Evolutionary conservation across 2,329 filamentous ascomycete species (phyloP), one percentile per base, ranked within the genome.

Genomic region (Aspergillus aculeatinus): DNA sequence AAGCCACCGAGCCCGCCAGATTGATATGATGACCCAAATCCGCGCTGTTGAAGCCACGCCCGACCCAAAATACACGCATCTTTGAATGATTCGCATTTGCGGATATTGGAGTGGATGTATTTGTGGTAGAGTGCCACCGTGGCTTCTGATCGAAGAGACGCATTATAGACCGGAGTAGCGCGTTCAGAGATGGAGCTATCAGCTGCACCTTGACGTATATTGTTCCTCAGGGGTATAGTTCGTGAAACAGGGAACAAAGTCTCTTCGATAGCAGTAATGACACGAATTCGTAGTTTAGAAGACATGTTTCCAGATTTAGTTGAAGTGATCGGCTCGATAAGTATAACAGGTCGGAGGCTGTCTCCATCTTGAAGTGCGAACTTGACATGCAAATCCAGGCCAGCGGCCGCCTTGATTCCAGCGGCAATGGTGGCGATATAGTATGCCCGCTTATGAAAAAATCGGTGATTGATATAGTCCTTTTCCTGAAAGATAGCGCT

Each of bases 361-460:
- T 96, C 94, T 63, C 90, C 89, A 71, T 91, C 83, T 54, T 91
- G 79, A 64, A 83, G 81, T 60, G 86, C 85, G 74, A 89, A 96
- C 4, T 79, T 79, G 49, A 90, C 68, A 14, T 84, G 80, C 66
- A 89, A 82, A 0, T 79, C 77, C 16, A 83, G 74, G 4, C 78
- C 79, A 50, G 87, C 76, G 3, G 83, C 77, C 42, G 83, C 80
- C 64, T 87, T 86, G 55, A 98, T 79, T 4, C 85, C 87, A 31
- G 86, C 87, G 14, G 92, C 87, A 58, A 98, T 80, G 65, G 90
- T 91, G 35, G 93, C 91, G 54, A 98, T 80, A 72, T 96, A 98
- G 76, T 94, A 98, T 12, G 95, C 90, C 64, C 93, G 83, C 70
- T 96, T 96, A 79, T 97, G 93, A 72, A 97, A 96, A 78, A 96